Base-by-base conservation (phyloP, 2,329 filamentous ascomycete species). In the Fusarium lateritium region DNA sequence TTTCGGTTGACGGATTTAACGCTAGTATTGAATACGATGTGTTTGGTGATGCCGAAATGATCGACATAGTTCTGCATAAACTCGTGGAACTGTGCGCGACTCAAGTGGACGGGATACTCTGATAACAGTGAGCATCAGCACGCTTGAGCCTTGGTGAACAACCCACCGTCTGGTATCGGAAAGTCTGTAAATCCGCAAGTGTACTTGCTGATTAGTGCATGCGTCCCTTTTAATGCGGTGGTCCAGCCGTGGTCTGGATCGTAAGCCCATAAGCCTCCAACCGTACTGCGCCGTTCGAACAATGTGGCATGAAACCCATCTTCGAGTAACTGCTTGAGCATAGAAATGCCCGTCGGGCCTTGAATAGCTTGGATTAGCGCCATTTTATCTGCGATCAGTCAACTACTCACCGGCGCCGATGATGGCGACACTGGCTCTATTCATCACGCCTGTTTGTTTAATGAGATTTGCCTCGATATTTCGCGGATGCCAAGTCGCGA, bases 131-230 rank as follows among this genome's bases (percentile, higher is more conserved):
- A 52, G 17, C 13, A 1, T 14, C 11, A 22, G n/a, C 2, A 10
- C 1, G 4, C 22, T 4, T 17, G 10, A 10, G 3, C 10, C 0
- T 5, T 0, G 2, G 4, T 1, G 1, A 1, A 3, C 1, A 1
- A 21, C 64, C 2, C 21, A 65, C 65, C 68, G 15, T 67, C 65
- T 24, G 65, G 65, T 34, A 67, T 67, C 0, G 65, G 65, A 9
- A 55, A 67, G 0, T 67, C 65, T 1, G 65, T 67, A 7, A 68
- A 67, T 6, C 65, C 65, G 1, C 65, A 67, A 4, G 64, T 67
- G 5, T 67, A 68, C 17, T 67, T 67, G 59, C 65, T 67, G 2
- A 67, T 67, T 0, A 68, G 60, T 1, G 65, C 65, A 3, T 19
- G 51, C 2, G 65, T 67, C 0, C 28, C 47, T 1, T 38, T 14